Base-by-base conservation (phyloP, 176 grass and related monocot genomes). In the Themeda triandra region DNA sequence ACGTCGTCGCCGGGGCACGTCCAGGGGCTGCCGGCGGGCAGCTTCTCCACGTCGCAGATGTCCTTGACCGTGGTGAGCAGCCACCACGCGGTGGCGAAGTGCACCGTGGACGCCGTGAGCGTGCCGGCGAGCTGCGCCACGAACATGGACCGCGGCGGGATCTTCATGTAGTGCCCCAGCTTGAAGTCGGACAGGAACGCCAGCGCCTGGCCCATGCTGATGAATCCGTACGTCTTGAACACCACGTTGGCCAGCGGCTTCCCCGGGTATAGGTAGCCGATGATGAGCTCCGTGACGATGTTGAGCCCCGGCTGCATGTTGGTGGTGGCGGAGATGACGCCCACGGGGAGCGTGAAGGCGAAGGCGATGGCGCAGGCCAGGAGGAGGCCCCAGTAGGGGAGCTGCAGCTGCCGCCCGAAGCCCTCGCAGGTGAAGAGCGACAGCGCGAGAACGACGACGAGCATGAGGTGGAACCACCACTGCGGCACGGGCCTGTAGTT, bases 151-250 rank as follows among this genome's bases (percentile, higher is more conserved):
- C 82, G 64, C 0, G 92, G 92, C 4, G 95, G 92, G 25, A 98
- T 94, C 79, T 98, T 98, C 95, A 98, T 94, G 82, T 94, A 98
- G 79, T 94, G 92, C 0, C 95, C 92, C 18, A 98, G 79, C 75
- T 98, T 98, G 85, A 98, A 93, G 40, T 94, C 95, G 2, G 21
- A 6, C 8, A 94, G 71, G 79, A 98, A 94, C 13, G 75, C 72
- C 17, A 93, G 66, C 10, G 92, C 95, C 71, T 94, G 92, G 12
- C 79, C n/a, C 92, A 94, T 98, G 91, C 92, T 94, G 23, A 98
- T 91, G 78, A 89, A 94, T 1, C 92, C 90, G 45, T 98, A 98
- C 6, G 89, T 89, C 78, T 98, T 98, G 76, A 98, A 94, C 19
- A 81, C 88, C 6, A 98, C 92, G 77, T 98, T 98, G 4, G 95